A percentile compares a stretch with the other conserved stretches of the same genome.
phyloP scores from a whole-genome alignment of 768 basidiomycete species.

The Cubamyces lactineus region DNA sequence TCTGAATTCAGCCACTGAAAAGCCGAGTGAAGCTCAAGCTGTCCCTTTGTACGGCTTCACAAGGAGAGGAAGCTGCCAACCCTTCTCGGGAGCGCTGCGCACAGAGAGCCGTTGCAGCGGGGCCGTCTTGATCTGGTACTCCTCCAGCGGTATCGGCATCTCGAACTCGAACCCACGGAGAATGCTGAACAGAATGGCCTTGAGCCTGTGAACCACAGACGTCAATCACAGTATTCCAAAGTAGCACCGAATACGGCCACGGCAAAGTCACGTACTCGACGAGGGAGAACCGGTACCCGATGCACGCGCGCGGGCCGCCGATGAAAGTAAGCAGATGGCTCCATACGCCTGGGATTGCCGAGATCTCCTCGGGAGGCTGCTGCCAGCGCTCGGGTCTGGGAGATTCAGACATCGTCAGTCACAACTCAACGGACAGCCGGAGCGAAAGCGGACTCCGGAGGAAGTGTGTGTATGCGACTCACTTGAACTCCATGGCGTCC shows the following conservation, averaged over 20 bases:
- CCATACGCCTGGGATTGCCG: slow-evolving; percentile 60
- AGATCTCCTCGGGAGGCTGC: slow-evolving; percentile 46
- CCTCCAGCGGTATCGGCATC: slow-evolving; percentile 29
- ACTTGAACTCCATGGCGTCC: slow-evolving; percentile 67
- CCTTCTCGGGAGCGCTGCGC: slow-evolving; percentile 18
- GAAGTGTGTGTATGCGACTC: slow-evolving; percentile 11
- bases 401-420: neutral
- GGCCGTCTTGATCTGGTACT: slow-evolving; percentile 21
- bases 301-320: slow-evolving; percentile 66
- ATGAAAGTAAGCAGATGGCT: slow-evolving; percentile 63
- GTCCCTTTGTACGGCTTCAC: slow-evolving; percentile 15
- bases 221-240: too few relatives aligned
- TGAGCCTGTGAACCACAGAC: slow-evolving; percentile 28
- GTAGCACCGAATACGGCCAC: neutral
- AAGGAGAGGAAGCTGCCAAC: slow-evolving; percentile 29
- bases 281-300: slow-evolving; percentile 67
- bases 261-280: slow-evolving; percentile 48
- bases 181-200: slow-evolving; percentile 37
- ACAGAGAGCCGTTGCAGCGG: slow-evolving; percentile 30
- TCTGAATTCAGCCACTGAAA: too few relatives aligned
- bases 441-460: too few relatives aligned
- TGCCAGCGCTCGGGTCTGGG: slow-evolving; percentile 69
- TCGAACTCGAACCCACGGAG: slow-evolving; percentile 34
- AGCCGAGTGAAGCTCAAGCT: neutral
- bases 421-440: too few relatives aligned